Conservation (phyloP, 1,139 yeast species). For the Blastobotrys elegans region DNA sequence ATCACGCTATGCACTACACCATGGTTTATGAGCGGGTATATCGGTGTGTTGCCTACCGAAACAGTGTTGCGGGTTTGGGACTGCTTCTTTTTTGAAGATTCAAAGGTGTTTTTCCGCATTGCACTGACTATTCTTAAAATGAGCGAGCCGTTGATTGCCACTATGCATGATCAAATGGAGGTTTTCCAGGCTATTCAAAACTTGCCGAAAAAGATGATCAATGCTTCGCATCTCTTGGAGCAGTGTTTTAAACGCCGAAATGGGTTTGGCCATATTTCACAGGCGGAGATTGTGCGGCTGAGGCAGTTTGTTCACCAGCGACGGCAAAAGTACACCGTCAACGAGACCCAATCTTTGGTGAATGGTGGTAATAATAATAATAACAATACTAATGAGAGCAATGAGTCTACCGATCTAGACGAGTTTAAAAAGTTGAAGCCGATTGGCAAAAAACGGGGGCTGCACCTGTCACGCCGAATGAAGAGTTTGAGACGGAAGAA, state of each 20-base stretch:
- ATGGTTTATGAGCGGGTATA: slow-evolving; percentile 96
- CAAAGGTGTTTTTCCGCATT: slow-evolving; percentile 77
- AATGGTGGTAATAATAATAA: background rate
- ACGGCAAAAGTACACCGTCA: slow-evolving; percentile 19
- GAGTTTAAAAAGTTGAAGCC: slow-evolving; percentile 21
- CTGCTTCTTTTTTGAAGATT: slow-evolving; percentile 86
- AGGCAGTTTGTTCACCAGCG: slow-evolving; percentile 65
- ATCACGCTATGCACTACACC: slow-evolving; percentile 89
- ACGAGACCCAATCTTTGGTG: background rate
- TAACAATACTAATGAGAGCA: background rate
- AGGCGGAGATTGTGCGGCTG: slow-evolving; percentile 74
- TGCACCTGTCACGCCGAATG: slow-evolving; percentile 17
- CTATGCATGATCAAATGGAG: slow-evolving; percentile 65
- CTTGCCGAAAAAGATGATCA: slow-evolving; percentile 65
- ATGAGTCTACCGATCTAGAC: slow-evolving; percentile 19
- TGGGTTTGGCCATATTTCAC: slow-evolving; percentile 71
- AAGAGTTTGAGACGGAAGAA: slow-evolving; percentile 14
- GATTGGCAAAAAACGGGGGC: slow-evolving; percentile 12
- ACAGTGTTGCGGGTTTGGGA: slow-evolving; percentile 91
- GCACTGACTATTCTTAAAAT: slow-evolving; percentile 78
- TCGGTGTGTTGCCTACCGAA: slow-evolving; percentile 83
- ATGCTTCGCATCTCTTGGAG: slow-evolving; percentile 67
- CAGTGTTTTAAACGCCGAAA: slow-evolving; percentile 70
- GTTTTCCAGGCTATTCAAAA: slow-evolving; percentile 82
- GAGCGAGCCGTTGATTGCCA: slow-evolving; percentile 58